Percentiles rank a stretch among this genome's conserved stretches.
Conservation (phyloP, 805 yeast genomes). For the Candida ascalaphidarum region DNA sequence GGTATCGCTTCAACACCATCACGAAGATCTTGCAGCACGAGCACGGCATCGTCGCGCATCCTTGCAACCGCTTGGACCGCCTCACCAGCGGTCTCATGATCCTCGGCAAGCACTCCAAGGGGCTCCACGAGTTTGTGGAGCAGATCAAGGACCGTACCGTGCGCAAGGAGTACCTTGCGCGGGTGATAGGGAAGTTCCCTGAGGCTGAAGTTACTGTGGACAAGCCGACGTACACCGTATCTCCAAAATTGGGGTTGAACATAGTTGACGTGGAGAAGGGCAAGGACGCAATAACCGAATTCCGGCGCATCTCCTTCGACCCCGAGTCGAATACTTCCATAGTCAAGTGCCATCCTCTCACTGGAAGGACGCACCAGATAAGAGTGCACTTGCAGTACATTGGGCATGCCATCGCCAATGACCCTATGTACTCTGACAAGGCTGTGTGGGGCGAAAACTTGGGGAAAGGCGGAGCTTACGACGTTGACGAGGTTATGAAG, state of each 20-base stretch:
- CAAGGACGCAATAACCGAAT: conserved; percentile 68
- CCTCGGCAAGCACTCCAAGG: conserved; percentile 70
- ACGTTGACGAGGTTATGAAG: conserved; percentile 33
- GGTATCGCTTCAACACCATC: conserved; percentile 66
- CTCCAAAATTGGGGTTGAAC: conserved; percentile 67
- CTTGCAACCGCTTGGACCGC: conserved; percentile 81
- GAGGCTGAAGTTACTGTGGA: conserved; percentile 46
- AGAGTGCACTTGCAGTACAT: conserved; percentile 84
- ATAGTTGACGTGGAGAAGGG: conserved; percentile 41
- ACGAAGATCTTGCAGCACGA: conserved; percentile 74
- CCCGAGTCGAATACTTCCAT: conserved; percentile 47
- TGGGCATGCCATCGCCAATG: conserved; percentile 90
- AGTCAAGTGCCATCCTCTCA: conserved; percentile 76
- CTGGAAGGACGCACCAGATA: conserved; percentile 95
- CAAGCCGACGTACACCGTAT: conserved; percentile 58
- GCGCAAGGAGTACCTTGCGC: conserved; percentile 74
- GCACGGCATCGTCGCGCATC: conserved; percentile 55
- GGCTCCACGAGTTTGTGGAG: conserved; percentile 68
- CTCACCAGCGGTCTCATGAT: conserved; percentile 92
- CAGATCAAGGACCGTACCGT: conserved; percentile 71
- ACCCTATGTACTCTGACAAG: conserved; percentile 52
- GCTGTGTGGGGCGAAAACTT: conserved; percentile 71
- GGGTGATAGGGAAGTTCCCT: conserved; percentile 85
- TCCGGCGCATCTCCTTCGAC: conserved; percentile 62
- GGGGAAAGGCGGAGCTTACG: conserved; percentile 52